These are phyloP conservation scores for Sonneratia alba DNA, from an alignment of 345 rosid genomes.

Conservation along the genomic window DNA sequence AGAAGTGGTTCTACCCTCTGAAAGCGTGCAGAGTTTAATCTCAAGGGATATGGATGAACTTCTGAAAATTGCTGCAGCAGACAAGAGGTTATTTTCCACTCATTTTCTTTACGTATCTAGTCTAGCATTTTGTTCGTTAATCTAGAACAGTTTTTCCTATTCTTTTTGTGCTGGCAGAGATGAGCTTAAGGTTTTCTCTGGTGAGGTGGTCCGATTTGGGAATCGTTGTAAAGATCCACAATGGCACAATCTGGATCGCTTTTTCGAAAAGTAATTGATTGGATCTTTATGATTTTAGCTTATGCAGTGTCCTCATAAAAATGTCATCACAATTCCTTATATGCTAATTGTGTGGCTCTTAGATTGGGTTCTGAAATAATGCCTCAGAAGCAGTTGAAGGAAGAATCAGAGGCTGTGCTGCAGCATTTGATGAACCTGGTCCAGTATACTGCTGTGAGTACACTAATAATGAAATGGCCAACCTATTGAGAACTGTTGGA, in stretches of 20 bases:
- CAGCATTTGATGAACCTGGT: constrained; percentile 67
- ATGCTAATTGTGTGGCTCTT: constrained; percentile 15
- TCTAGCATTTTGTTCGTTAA: neutral
- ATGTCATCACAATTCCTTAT: constrained; percentile 13
- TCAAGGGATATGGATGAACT: constrained; percentile 80
- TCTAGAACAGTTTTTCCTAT: constrained; percentile 7
- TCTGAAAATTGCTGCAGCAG: constrained; percentile 68
- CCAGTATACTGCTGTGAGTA: constrained; percentile 84
- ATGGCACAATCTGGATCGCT: constrained; percentile 91
- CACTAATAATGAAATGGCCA: neutral
- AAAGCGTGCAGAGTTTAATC: constrained; percentile 75
- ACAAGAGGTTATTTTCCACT: constrained; percentile 51
- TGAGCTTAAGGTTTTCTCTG: constrained; percentile 71
- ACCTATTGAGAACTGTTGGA: neutral
- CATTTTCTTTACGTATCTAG: neutral
- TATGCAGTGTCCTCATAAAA: constrained; percentile 4
- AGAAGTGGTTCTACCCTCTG: constrained; percentile 79
- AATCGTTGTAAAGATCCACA: constrained; percentile 99
- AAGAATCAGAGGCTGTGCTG: constrained; percentile 65
- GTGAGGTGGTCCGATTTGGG: constrained; percentile 97
- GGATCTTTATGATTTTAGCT: constrained; percentile 16
- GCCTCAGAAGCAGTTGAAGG: constrained; percentile 65
- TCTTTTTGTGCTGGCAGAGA: constrained; percentile 38
- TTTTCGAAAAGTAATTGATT: constrained; percentile 67
- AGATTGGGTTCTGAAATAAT: constrained; percentile 78